phyloP scores from a whole-genome alignment of 2,329 filamentous ascomycete species.

The Phyllosticta citribraziliensis region DNA sequence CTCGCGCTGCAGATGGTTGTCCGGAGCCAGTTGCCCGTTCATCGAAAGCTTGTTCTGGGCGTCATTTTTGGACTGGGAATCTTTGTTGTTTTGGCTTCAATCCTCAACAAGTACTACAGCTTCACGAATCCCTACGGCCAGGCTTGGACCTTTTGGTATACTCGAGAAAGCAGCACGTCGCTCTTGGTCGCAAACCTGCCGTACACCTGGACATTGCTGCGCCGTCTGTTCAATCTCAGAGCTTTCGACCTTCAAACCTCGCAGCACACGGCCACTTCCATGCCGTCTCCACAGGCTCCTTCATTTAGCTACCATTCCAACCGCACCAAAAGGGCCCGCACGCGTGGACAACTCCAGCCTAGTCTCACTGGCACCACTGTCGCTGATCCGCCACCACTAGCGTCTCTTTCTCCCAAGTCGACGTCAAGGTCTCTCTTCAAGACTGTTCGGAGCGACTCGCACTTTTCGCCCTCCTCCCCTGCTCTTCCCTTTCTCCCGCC shows the following conservation, averaged over 20 bases:
- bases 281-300: neutral
- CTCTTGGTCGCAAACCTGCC: slow-evolving; percentile 45
- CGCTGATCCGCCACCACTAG: neutral
- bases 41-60: slow-evolving; percentile 41
- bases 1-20: slow-evolving; percentile 32
- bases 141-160: slow-evolving; percentile 41
- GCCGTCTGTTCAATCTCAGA: slow-evolving; percentile 36
- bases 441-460: neutral
- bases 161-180: slow-evolving; percentile 45
- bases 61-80: slow-evolving; percentile 42
- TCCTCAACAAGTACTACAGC: slow-evolving; percentile 41
- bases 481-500: neutral
- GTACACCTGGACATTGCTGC: slow-evolving; percentile 42
- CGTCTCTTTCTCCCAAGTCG: neutral
- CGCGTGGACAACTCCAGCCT: neutral
- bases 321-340: slow-evolving; percentile 3
- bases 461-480: neutral
- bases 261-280: neutral
- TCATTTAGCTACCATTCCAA: slow-evolving; percentile 1
- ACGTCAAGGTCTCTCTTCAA: neutral
- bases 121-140: slow-evolving; percentile 30
- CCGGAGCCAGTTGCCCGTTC: slow-evolving; percentile 22
- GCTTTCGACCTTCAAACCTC: slow-evolving; percentile 16
- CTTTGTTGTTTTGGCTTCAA: slow-evolving; percentile 34
- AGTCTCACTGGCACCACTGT: neutral